A percentile compares a stretch with the other conserved stretches of the same genome.
Evolutionary conservation across 2,329 filamentous ascomycete species (phyloP).

Genomic region (Davidsoniella neocaledoniae): DNA sequence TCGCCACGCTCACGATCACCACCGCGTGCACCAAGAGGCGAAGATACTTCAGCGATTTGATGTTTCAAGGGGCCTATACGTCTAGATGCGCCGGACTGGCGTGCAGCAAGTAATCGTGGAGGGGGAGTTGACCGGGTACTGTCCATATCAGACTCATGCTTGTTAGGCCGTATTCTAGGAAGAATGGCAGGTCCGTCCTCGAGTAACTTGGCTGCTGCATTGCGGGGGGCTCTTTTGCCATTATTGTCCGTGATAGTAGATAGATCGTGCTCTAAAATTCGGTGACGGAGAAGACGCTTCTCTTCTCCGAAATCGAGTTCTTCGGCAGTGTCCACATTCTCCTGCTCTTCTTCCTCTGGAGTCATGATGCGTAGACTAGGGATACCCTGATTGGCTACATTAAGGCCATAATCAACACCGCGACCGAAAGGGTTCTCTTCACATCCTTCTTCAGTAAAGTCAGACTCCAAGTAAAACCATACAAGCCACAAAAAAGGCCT

Average conservation of each 20-base stretch:
- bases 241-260: conserved; percentile 47
- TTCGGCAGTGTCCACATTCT: conserved; percentile 59
- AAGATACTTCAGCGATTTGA: conserved; percentile 43
- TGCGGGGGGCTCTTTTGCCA: conserved; percentile 34
- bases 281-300: conserved; percentile 58
- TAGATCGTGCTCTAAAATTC: conserved; percentile 61
- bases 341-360: conserved; percentile 44
- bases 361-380: conserved; percentile 50
- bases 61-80: conserved; percentile 32
- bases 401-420: conserved; percentile 47
- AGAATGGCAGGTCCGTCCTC: conserved; percentile 42
- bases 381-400: conserved; percentile 51
- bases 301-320: conserved; percentile 54
- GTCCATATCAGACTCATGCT: conserved; percentile 35
- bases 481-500: conserved; percentile 88
- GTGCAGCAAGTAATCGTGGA: conserved; percentile 11
- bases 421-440: conserved; percentile 79
- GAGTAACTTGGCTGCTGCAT: conserved; percentile 20
- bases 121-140: conserved; percentile 27
- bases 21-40: conserved; percentile 36
- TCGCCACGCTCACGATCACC: conserved; percentile 26
- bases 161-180: conserved; percentile 45
- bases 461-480: conserved; percentile 97
- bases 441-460: conserved; percentile 78
- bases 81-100: conserved; percentile 15